Evolutionary conservation across 768 basidiomycete species (phyloP).

Genomic region (Glaciozyma martinii): DNA sequence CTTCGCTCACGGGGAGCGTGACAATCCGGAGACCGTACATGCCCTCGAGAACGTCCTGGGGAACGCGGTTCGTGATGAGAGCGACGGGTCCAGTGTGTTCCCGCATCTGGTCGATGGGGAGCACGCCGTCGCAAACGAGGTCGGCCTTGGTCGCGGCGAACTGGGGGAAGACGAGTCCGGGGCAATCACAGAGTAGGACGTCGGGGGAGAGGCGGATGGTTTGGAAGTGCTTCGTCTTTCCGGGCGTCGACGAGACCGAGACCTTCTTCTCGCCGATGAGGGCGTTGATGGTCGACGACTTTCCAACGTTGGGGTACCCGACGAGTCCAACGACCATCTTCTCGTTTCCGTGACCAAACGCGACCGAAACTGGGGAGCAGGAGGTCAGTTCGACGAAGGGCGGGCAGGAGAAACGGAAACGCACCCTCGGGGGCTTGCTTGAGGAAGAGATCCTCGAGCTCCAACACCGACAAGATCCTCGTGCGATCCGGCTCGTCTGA

Average conservation of each 20-base stretch:
- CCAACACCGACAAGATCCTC: constrained; percentile 69
- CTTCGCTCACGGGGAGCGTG: constrained; percentile 60
- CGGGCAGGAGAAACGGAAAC: not conserved
- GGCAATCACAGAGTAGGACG: constrained; percentile 89
- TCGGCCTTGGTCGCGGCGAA: constrained; percentile 96
- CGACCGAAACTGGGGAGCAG: constrained; percentile 35
- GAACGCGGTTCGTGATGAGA: constrained; percentile 68
- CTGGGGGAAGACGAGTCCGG: constrained; percentile 95
- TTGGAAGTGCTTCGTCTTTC: constrained; percentile 98
- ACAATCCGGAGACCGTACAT: constrained; percentile 77
- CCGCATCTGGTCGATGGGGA: constrained; percentile 94
- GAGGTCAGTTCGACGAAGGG: not conserved
- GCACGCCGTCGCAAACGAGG: constrained; percentile 87
- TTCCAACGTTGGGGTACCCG: constrained; percentile 97
- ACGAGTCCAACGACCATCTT: constrained; percentile 81
- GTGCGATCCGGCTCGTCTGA: constrained; percentile 44
- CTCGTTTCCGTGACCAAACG: constrained; percentile 46
- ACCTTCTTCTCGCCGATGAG: constrained; percentile 91
- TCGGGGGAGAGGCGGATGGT: constrained; percentile 85
- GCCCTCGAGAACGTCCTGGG: constrained; percentile 73
- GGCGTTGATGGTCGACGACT: constrained; percentile 95
- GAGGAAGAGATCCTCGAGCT: constrained; percentile 76
- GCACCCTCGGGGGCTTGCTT: constrained; percentile 58
- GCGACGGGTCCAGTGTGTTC: constrained; percentile 80
- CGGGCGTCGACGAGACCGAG: constrained; percentile 94